phyloP scores from a whole-genome alignment of 2,329 filamentous ascomycete genomes.

The Gaeumannomyces tritici region DNA sequence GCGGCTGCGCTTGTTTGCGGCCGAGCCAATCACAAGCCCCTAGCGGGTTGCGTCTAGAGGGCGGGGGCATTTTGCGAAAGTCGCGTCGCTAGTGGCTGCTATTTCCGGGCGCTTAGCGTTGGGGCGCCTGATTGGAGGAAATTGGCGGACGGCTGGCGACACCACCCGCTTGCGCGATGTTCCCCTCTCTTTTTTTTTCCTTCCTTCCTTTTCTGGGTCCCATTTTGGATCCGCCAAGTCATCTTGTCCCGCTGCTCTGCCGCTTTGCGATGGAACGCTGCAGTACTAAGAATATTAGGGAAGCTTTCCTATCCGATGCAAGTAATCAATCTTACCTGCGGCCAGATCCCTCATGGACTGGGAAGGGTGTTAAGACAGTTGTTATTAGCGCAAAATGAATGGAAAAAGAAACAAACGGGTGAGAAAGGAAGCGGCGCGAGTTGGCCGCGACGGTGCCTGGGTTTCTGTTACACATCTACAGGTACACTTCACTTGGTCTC shows the following conservation, averaged over 20 bases:
- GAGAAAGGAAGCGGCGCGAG: background rate
- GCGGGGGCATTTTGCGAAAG: background rate
- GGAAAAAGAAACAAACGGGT: background rate
- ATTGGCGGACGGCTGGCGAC: background rate
- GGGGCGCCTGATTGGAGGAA: background rate
- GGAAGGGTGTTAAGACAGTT: background rate
- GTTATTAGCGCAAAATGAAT: background rate
- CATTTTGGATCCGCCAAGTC: background rate
- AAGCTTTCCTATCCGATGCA: background rate
- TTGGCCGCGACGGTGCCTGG: background rate
- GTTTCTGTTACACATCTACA: background rate
- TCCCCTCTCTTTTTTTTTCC: background rate
- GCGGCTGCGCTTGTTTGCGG: background rate
- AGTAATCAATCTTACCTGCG: background rate
- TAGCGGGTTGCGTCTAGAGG: background rate
- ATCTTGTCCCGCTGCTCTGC: background rate
- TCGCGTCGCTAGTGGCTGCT: conserved; percentile 1
- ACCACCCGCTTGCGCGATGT: background rate
- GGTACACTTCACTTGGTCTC: background rate
- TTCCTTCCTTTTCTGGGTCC: background rate
- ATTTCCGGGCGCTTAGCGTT: conserved; percentile 5
- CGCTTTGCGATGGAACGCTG: background rate
- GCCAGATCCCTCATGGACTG: background rate
- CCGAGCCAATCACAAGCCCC: background rate
- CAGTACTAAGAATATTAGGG: background rate